These are phyloP conservation scores for Chalciporus chontae DNA, from an alignment of 768 basidiomycete genomes.

Conservation along the genomic window DNA sequence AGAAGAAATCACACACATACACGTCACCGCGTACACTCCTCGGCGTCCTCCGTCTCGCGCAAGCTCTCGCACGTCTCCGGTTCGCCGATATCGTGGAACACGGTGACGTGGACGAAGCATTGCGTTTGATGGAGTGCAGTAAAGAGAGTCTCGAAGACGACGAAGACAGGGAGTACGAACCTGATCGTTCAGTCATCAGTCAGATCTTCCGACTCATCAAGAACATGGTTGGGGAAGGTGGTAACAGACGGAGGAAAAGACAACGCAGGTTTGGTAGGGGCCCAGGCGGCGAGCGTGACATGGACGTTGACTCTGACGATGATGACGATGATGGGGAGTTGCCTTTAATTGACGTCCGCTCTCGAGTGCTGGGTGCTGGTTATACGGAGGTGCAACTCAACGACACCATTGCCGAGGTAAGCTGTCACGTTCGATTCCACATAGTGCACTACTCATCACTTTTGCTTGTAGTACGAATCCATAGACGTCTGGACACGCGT, in stretches of 20 bases:
- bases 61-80: slow-evolving; percentile 90
- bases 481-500: slow-evolving; percentile 77
- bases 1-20: slow-evolving; percentile 88
- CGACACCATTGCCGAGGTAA: slow-evolving; percentile 77
- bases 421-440: slow-evolving; percentile 20
- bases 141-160: slow-evolving; percentile 89
- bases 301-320: slow-evolving; percentile 67
- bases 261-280: slow-evolving; percentile 62
- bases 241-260: slow-evolving; percentile 38
- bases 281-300: slow-evolving; percentile 65
- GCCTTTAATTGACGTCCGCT: slow-evolving; percentile 83
- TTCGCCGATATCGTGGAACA: slow-evolving; percentile 78
- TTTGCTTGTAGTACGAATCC: slow-evolving; percentile 70
- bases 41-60: slow-evolving; percentile 89
- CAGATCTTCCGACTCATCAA: slow-evolving; percentile 92
- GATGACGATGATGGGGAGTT: slow-evolving; percentile 65
- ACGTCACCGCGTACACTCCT: slow-evolving; percentile 95
- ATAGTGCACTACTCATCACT: slow-evolving; percentile 7
- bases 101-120: slow-evolving; percentile 92
- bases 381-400: slow-evolving; percentile 91
- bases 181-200: slow-evolving; percentile 75
- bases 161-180: slow-evolving; percentile 61
- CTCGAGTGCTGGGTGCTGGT: slow-evolving; percentile 79
- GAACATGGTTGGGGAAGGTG: slow-evolving; percentile 60
- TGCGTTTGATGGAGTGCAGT: slow-evolving; percentile 95